Conservation (phyloP, 2,329 filamentous ascomycete genomes). For the Stachybotrys elegans region DNA sequence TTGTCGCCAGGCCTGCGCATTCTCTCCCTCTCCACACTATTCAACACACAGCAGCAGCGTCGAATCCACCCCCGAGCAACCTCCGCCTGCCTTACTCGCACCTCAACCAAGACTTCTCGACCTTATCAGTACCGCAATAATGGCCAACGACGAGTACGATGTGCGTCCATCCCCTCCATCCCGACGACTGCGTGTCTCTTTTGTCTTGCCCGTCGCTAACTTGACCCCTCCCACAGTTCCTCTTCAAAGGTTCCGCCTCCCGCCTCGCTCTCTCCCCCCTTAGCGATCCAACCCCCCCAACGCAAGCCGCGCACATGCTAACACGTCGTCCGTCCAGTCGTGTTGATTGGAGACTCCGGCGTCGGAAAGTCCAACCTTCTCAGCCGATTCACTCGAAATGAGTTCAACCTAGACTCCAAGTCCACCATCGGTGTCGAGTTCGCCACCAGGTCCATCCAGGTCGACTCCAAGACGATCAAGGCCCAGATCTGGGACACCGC, state of each 20-base stretch:
- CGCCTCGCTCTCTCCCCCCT: slow-evolving; percentile 15
- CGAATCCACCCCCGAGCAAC: slow-evolving; percentile 14
- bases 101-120: slow-evolving; percentile 10
- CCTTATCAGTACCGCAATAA: slow-evolving; percentile 43
- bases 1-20: too few relatives aligned
- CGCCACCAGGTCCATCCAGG: slow-evolving; percentile 95
- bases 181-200: slow-evolving; percentile 14
- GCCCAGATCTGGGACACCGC: slow-evolving; percentile 99
- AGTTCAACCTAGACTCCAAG: slow-evolving; percentile 99
- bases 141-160: slow-evolving; percentile 99
- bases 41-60: slow-evolving; percentile 20
- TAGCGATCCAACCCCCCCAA: slow-evolving; percentile 9
- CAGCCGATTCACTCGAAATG: slow-evolving; percentile 98
- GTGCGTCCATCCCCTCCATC: slow-evolving; percentile 50
- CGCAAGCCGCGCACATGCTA: slow-evolving; percentile 21
- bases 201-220: slow-evolving; percentile 23
- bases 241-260: slow-evolving; percentile 82
- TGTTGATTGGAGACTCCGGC: slow-evolving; percentile 97
- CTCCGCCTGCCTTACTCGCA: slow-evolving; percentile 13
- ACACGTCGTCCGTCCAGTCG: slow-evolving; percentile 55
- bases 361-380: slow-evolving; percentile 99
- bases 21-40: slow-evolving; percentile 26
- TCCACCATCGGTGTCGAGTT: slow-evolving; percentile 99
- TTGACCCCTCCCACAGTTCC: slow-evolving; percentile 61
- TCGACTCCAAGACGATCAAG: slow-evolving; percentile 99